A percentile compares a stretch with the other conserved stretches of the same genome.
Evolutionary conservation across 768 basidiomycete species (phyloP).

Genomic region (Leccinum ochraceum): DNA sequence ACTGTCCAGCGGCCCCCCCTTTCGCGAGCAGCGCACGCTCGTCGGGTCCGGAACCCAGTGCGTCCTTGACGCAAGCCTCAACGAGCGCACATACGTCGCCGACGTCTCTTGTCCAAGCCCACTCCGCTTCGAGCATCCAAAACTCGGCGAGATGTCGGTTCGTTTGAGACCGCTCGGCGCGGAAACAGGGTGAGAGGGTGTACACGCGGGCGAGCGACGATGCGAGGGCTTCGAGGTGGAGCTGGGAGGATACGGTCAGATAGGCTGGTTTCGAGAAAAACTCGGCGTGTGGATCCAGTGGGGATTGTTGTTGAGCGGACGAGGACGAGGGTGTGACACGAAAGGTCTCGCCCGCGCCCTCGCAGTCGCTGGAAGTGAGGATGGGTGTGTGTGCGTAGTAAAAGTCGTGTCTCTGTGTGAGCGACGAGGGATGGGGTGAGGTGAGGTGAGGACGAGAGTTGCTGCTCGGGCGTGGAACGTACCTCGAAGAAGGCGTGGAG

Average conservation of each 20-base stretch:
- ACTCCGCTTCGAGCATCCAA: slow-evolving; percentile 99
- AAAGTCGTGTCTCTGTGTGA: slow-evolving; percentile 71
- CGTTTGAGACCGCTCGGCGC: slow-evolving; percentile 88
- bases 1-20: slow-evolving; percentile 23
- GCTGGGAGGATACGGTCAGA: slow-evolving; percentile 93
- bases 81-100: slow-evolving; percentile 55
- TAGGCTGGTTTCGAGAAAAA: slow-evolving; percentile 80
- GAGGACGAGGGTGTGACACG: slow-evolving; percentile 48
- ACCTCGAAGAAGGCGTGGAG: slow-evolving; percentile 77
- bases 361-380: slow-evolving; percentile 89
- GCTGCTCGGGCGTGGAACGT: slow-evolving; percentile 22
- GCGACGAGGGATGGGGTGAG: not conserved
- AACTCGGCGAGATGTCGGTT: slow-evolving; percentile 95
- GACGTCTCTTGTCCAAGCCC: slow-evolving; percentile 58
- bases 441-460: not conserved
- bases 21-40: slow-evolving; percentile 37
- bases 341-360: slow-evolving; percentile 95
- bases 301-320: slow-evolving; percentile 1
- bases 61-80: slow-evolving; percentile 53
- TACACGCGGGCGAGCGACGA: slow-evolving; percentile 81
- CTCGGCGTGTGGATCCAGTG: slow-evolving; percentile 36
- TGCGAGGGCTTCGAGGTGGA: slow-evolving; percentile 90
- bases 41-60: slow-evolving; percentile 36
- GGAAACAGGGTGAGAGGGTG: slow-evolving; percentile 91
- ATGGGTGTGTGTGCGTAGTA: slow-evolving; percentile 81